phyloP scores from a whole-genome alignment of 495 filamentous ascomycete genomes.

The Aspergillus bridgeri region DNA sequence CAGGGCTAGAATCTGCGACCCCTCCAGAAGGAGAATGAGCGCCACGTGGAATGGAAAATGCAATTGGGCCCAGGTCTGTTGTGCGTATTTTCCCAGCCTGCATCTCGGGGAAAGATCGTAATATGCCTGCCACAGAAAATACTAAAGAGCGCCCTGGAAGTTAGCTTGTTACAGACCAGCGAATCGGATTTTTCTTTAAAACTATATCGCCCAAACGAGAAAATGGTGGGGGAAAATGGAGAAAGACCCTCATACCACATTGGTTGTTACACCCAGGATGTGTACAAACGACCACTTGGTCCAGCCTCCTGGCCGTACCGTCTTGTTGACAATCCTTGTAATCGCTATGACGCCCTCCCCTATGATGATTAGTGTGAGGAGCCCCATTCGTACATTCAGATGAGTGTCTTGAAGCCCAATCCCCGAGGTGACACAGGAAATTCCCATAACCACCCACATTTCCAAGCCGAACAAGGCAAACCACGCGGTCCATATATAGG shows the following conservation, averaged over 20 bases:
- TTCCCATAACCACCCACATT: slow-evolving; percentile 49
- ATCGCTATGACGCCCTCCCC: slow-evolving; percentile 61
- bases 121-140: slow-evolving; percentile 69
- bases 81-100: slow-evolving; percentile 48
- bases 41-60: slow-evolving; percentile 70
- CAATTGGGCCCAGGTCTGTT: slow-evolving; percentile 61
- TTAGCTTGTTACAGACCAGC: background rate
- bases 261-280: slow-evolving; percentile 43
- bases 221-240: slow-evolving; percentile 19
- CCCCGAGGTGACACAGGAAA: slow-evolving; percentile 51
- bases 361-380: slow-evolving; percentile 67
- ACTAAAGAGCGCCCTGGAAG: slow-evolving; percentile 30
- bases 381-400: slow-evolving; percentile 61
- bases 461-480: slow-evolving; percentile 57
- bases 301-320: slow-evolving; percentile 52
- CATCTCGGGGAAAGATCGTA: slow-evolving; percentile 53
- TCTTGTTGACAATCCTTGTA: slow-evolving; percentile 53
- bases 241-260: slow-evolving; percentile 42
- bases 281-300: slow-evolving; percentile 48
- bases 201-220: slow-evolving; percentile 26
- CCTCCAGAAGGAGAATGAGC: slow-evolving; percentile 62
- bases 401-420: slow-evolving; percentile 65
- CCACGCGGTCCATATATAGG: slow-evolving; percentile 53
- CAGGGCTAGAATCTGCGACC: slow-evolving; percentile 42
- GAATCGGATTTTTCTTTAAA: background rate